Percentiles rank a stretch among this genome's conserved stretches.
phyloP scores from a whole-genome alignment of 495 filamentous ascomycete genomes.

The Lophiotrema nucula region DNA sequence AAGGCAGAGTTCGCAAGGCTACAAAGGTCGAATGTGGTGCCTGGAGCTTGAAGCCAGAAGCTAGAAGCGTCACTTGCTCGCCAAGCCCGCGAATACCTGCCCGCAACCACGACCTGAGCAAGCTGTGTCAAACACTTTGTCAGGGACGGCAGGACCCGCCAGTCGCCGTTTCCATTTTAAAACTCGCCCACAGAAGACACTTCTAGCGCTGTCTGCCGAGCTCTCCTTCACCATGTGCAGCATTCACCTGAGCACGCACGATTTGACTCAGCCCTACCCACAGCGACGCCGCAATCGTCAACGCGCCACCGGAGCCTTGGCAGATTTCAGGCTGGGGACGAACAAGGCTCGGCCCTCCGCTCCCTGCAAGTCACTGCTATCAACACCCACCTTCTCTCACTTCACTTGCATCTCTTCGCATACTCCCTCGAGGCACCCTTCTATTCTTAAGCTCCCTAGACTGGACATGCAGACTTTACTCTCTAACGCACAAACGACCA shows the following conservation, averaged over 20 bases:
- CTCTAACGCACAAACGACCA: conserved; percentile 8
- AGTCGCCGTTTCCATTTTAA: too few relatives aligned
- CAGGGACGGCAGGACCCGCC: too few relatives aligned
- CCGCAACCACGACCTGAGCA: too few relatives aligned
- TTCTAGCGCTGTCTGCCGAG: too few relatives aligned
- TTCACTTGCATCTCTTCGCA: not conserved
- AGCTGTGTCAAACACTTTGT: too few relatives aligned
- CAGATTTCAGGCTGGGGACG: not conserved
- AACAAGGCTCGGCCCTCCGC: not conserved
- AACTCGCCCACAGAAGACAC: too few relatives aligned
- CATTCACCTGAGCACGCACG: too few relatives aligned
- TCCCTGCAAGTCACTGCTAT: not conserved
- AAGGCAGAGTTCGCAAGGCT: too few relatives aligned
- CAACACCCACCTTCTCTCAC: not conserved
- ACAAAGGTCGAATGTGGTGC: not conserved
- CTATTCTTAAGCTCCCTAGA: conserved; percentile 3
- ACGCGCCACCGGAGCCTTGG: not conserved
- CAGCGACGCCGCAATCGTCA: conserved; percentile 14
- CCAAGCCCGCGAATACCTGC: not conserved
- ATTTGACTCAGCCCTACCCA: too few relatives aligned
- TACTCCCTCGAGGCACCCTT: not conserved
- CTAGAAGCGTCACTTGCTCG: not conserved
- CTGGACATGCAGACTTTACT: conserved; percentile 30
- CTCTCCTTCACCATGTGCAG: too few relatives aligned
- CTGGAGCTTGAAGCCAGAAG: not conserved